Evolutionary conservation across 139 green algal genomes (phyloP).

Genomic region (Eudorina sp.): DNA sequence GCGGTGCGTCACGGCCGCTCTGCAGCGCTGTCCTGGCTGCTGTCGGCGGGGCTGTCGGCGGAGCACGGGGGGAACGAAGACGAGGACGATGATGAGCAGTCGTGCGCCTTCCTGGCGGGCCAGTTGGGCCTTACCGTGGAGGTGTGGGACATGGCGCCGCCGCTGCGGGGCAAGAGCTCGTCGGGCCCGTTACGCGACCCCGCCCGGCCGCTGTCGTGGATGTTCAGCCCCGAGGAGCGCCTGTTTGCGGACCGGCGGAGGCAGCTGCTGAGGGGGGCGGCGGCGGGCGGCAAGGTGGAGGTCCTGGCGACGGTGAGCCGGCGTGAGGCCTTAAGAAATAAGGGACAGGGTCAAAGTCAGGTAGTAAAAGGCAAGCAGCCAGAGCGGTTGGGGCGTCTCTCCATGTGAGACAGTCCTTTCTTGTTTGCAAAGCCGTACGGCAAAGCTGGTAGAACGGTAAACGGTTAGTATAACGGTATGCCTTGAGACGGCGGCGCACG

Average conservation of each 20-base stretch:
- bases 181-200: not conserved
- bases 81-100: not conserved
- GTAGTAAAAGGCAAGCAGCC: no score
- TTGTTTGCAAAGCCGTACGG: no score
- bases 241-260: not conserved
- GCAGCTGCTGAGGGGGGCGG: slow-evolving; percentile 44
- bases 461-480: no score
- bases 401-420: no score
- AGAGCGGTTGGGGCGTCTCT: no score
- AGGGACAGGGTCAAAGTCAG: no score
- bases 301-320: slow-evolving; percentile 22
- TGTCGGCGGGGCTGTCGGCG: not conserved
- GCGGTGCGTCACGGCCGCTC: not conserved
- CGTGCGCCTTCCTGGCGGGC: slow-evolving; percentile 29
- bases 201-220: not conserved
- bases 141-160: slow-evolving; percentile 34
- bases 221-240: not conserved
- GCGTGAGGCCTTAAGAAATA: no score
- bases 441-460: no score
- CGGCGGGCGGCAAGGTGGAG: not conserved
- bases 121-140: slow-evolving; percentile 1
- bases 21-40: slow-evolving; percentile 12
- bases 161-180: no score
- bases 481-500: no score
- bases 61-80: not conserved